Base-by-base conservation (phyloP, 2,329 filamentous ascomycete genomes). In the Diaporthe citrichinensis region DNA sequence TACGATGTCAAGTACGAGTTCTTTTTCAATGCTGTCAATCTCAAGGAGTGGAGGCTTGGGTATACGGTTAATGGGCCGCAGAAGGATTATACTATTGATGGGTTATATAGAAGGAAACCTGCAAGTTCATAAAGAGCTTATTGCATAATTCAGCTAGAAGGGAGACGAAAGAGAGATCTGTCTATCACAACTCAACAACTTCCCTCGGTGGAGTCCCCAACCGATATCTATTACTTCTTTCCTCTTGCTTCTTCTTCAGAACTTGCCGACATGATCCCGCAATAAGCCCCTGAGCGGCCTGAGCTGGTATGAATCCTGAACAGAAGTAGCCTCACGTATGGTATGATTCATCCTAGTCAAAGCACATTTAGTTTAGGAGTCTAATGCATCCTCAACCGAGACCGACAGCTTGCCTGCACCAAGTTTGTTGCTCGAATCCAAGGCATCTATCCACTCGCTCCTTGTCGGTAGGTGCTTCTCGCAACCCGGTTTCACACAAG, bases 1-100 rank as follows among this genome's bases (percentile, higher is more conserved):
- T 95, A 95, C 80, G 87, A 93, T 74, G 92, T 94, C 55, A 85
- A 87, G 59, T 95, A 95, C 82, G 88, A 91, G 76, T 96, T 96
- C 82, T 83, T 82, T 12, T 93, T 92, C 78, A 82, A 86, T 65
- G 90, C 89, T 17, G 86, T 92, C 1, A 89, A 89, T 58, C 79
- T 95, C 78, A 81, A 82, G 71, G 83, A 86, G 36, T 94, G 92
- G 90, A 88, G 83, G 41, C 86, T 94, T 59, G 88, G 86, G 71
- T 94, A 95, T 79, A 87, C 86, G 1, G 94, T 95, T 2, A 90
- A 89, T 36, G 94, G 94, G 0, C 94, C 93, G 2, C 91, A 91
- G 81, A 95, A 95, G 84, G 92, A 95, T 80, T 95, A 95, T 80
- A 90, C 85, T 0, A 91, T 93, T 72, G 82, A 84, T 12, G 90